phyloP scores from a whole-genome alignment of 2,329 filamentous ascomycete genomes.

The Calonectria honghensis region DNA sequence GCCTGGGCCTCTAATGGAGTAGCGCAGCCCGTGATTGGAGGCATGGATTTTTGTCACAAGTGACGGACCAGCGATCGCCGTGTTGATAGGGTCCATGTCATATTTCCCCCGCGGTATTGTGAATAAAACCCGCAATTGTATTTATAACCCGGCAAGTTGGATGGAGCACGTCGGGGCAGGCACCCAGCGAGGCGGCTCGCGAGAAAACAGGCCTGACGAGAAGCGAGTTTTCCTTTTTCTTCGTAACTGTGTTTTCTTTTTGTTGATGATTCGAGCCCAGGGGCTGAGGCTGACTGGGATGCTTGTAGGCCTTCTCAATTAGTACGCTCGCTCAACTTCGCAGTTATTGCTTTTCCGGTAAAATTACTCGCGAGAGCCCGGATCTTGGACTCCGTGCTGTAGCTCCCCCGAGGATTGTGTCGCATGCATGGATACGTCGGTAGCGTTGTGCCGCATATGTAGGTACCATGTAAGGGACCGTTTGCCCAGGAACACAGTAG shows the following conservation, averaged over 20 bases:
- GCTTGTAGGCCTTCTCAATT: constrained; percentile 30
- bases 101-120: constrained; percentile 17
- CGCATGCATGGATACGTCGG: constrained; percentile 12
- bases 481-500: neutral
- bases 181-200: constrained; percentile 3
- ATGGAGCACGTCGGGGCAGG: neutral
- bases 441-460: constrained; percentile 22
- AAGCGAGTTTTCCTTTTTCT: constrained; percentile 23
- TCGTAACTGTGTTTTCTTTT: constrained; percentile 12
- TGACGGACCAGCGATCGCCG: constrained; percentile 43
- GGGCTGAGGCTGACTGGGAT: constrained; percentile 35
- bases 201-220: neutral
- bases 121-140: constrained; percentile 11
- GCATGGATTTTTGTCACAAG: constrained; percentile 43
- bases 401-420: neutral
- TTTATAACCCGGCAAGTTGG: constrained; percentile 24
- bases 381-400: neutral
- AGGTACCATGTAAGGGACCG: constrained; percentile 27
- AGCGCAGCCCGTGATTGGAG: constrained; percentile 29
- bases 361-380: constrained; percentile 30
- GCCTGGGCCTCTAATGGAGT: constrained; percentile 16
- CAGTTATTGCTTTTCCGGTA: constrained; percentile 32
- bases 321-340: constrained; percentile 6
- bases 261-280: constrained; percentile 28
- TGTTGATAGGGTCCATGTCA: constrained; percentile 26